Evolutionary conservation across 2,329 filamentous ascomycete species (phyloP).

Genomic region (Erysiphe pulchra): DNA sequence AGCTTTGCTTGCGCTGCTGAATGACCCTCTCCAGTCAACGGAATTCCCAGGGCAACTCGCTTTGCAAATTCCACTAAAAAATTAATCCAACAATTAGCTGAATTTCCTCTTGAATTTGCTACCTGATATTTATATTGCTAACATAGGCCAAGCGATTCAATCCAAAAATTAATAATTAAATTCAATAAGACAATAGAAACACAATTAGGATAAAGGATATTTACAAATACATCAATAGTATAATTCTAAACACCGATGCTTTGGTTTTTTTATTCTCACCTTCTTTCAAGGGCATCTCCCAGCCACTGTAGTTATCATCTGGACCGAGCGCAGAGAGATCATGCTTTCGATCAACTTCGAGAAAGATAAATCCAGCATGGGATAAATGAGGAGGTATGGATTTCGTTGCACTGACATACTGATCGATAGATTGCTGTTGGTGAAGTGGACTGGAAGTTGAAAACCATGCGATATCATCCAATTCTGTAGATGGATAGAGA

Average conservation of each 20-base stretch:
- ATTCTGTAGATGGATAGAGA: constrained; percentile 47
- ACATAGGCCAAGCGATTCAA: no score
- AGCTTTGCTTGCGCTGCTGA: constrained; percentile 22
- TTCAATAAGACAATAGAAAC: no score
- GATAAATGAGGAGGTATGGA: constrained; percentile 11
- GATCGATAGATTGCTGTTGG: constrained; percentile 10
- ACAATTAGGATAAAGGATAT: no score
- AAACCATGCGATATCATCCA: constrained; percentile 44
- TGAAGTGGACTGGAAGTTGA: constrained; percentile 26
- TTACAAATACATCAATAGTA: no score
- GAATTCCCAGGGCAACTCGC: constrained; percentile 35
- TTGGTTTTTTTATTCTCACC: neutral
- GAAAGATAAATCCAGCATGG: constrained; percentile 49
- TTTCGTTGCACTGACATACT: constrained; percentile 9
- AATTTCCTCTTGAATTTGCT: neutral
- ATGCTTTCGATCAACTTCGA: constrained; percentile 57
- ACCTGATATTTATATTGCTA: no score
- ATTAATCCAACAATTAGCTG: neutral
- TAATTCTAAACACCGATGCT: no score
- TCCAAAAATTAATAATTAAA: no score
- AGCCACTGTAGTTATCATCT: constrained; percentile 24
- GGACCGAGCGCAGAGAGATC: constrained; percentile 22
- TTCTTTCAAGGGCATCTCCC: constrained; percentile 44
- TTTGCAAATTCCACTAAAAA: constrained; percentile 34
- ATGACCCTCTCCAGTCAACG: constrained; percentile 32